phyloP scores from a whole-genome alignment of 148 eudicot species.

The Oxyria digyna region DNA sequence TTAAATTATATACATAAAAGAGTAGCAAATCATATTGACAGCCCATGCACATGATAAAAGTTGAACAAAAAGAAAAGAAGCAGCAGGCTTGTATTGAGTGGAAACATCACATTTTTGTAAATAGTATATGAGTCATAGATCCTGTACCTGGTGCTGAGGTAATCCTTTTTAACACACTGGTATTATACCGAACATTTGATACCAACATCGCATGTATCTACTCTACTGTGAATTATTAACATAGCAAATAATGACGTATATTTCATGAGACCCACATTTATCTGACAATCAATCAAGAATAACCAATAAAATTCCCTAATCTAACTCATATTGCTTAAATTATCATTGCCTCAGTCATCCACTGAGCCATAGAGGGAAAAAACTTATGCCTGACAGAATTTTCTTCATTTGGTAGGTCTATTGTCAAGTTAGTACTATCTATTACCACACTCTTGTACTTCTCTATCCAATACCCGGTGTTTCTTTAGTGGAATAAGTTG shows the following conservation, averaged over 20 bases:
- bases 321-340: background rate
- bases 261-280: background rate
- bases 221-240: background rate
- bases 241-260: background rate
- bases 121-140: background rate
- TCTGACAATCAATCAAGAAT: background rate
- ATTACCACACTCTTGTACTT: background rate
- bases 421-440: background rate
- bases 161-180: background rate
- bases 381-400: background rate
- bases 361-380: background rate
- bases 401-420: background rate
- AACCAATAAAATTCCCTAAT: background rate
- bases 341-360: background rate
- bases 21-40: background rate
- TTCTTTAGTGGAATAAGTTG: background rate
- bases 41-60: background rate
- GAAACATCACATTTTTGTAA: background rate
- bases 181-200: background rate
- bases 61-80: background rate
- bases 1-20: background rate
- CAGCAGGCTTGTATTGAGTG: background rate
- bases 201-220: background rate
- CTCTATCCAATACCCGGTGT: background rate
- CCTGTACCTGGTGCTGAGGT: background rate